phyloP scores from a whole-genome alignment of 2,329 filamentous ascomycete species.

The Botrytis byssoidea region DNA sequence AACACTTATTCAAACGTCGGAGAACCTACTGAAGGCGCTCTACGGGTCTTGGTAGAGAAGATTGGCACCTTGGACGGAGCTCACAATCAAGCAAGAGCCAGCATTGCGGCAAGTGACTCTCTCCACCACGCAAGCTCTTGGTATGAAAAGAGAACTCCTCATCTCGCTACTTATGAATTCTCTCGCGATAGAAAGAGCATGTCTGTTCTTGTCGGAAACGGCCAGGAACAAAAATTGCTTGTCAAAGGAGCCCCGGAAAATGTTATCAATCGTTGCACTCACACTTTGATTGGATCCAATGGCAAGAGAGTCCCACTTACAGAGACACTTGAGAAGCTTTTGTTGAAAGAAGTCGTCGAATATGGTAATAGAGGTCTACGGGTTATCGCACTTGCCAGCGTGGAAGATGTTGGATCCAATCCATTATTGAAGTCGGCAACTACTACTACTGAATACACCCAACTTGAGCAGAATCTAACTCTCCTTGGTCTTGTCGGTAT shows the following conservation, averaged over 20 bases:
- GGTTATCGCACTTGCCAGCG: slow-evolving; percentile 86
- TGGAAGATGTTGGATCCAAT: slow-evolving; percentile 72
- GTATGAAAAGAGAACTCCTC: slow-evolving; percentile 74
- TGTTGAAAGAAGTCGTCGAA: slow-evolving; percentile 77
- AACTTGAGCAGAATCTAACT: slow-evolving; percentile 92
- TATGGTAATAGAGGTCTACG: slow-evolving; percentile 92
- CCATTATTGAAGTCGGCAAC: slow-evolving; percentile 72
- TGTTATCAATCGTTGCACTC: slow-evolving; percentile 86
- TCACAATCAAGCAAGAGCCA: slow-evolving; percentile 51
- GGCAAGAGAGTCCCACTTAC: slow-evolving; percentile 75
- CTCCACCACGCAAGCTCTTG: slow-evolving; percentile 80
- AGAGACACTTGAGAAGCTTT: slow-evolving; percentile 64
- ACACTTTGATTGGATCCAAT: slow-evolving; percentile 72
- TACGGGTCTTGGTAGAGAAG: slow-evolving; percentile 90
- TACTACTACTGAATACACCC: slow-evolving; percentile 77
- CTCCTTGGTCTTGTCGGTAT: slow-evolving; percentile 91
- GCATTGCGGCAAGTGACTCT: slow-evolving; percentile 54
- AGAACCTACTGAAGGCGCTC: slow-evolving; percentile 91
- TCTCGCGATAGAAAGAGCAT: slow-evolving; percentile 98
- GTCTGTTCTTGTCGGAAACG: slow-evolving; percentile 83
- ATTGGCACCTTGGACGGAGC: slow-evolving; percentile 65
- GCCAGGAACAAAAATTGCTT: slow-evolving; percentile 72
- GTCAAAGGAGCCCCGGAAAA: slow-evolving; percentile 97
- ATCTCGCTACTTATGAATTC: slow-evolving; percentile 90
- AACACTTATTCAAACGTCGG: slow-evolving; percentile 79